phyloP scores from a whole-genome alignment of 2,329 filamentous ascomycete genomes.

The Aureobasidium lini region DNA sequence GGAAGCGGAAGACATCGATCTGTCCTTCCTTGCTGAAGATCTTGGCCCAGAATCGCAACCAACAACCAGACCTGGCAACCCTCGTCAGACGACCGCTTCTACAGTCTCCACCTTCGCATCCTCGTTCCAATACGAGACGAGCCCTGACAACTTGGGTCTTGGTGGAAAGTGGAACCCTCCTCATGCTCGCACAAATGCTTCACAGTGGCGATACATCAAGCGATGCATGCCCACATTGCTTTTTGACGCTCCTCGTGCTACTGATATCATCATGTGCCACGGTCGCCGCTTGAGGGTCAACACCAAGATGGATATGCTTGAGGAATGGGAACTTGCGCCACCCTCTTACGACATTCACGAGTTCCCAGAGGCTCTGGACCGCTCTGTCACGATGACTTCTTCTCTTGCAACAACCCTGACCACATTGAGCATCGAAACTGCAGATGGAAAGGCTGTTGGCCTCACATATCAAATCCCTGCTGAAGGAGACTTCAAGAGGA shows the following conservation, averaged over 20 bases:
- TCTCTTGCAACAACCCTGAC: not conserved
- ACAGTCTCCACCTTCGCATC: constrained; percentile 19
- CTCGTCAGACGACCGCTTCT: constrained; percentile 22
- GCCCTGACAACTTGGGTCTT: constrained; percentile 23
- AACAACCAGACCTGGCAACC: constrained; percentile 18
- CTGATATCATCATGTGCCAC: constrained; percentile 37
- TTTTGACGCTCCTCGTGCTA: constrained; percentile 36
- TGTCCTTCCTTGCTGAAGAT: constrained; percentile 28
- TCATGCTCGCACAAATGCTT: constrained; percentile 28
- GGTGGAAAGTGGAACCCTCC: constrained; percentile 29
- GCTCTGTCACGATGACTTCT: not conserved
- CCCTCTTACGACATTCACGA: constrained; percentile 37
- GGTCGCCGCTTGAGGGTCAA: constrained; percentile 39
- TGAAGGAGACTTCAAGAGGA: not conserved
- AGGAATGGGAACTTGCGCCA: constrained; percentile 36
- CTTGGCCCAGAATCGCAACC: not conserved
- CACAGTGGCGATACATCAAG: constrained; percentile 38
- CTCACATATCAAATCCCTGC: not conserved
- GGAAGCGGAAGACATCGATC: constrained; percentile 30
- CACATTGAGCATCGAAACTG: not conserved
- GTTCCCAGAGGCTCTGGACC: constrained; percentile 20
- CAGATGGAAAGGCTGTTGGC: not conserved
- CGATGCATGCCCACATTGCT: constrained; percentile 41
- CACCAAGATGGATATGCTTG: constrained; percentile 34
- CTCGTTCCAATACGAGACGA: not conserved